Evolutionary conservation across 2,329 filamentous ascomycete species (phyloP), one percentile per base, ranked within the genome.

Genomic region (Amauroascus niger): DNA sequence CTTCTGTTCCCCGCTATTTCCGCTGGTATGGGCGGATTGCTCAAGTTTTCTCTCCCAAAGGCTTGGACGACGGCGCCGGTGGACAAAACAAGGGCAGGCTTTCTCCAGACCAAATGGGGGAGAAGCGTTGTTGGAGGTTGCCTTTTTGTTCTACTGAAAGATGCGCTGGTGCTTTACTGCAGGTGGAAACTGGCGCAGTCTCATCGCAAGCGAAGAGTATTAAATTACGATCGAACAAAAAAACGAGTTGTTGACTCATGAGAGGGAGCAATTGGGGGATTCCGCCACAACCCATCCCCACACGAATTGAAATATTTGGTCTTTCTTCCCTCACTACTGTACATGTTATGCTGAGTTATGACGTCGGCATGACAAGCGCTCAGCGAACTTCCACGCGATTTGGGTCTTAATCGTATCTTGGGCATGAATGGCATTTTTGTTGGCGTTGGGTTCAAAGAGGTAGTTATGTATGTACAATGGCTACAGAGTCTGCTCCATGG

Each of bases 121-220:
- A 78, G 93, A 53, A 96, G 87, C 63, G 75, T 98, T 2, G 78
- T 93, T 1, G 93, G 93, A 1, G 93, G 93, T 0, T 93, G 88
- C 65, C 71, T 95, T 18, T 95, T 91, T 63, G 83, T 97, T 14
- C 83, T 95, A 8, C 69, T 95, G 50, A 93, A 91, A 67, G 82
- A 84, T 66, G 78, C 78, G 6, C 62, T 84, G 32, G 70, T 81
- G 61, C 68, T 84, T 1, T 84, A 84, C 62, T 81, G 72, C 48
- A 69, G 73, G 54, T 76, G 73, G 70, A 74, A 71, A 57, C 59
- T 74, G 43, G 74, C 74, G 0, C 71, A 75, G 57, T 67, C 69
- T 35, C 74, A 76, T 62, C 66, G 71, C 46, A 69, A 70, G 53
- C 66, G 74, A 52, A 72, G 67, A 58, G 69, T 76, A 46, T 56